Evolutionary conservation across 139 green algal species (phyloP).

Genomic region (Eudorina sp.): DNA sequence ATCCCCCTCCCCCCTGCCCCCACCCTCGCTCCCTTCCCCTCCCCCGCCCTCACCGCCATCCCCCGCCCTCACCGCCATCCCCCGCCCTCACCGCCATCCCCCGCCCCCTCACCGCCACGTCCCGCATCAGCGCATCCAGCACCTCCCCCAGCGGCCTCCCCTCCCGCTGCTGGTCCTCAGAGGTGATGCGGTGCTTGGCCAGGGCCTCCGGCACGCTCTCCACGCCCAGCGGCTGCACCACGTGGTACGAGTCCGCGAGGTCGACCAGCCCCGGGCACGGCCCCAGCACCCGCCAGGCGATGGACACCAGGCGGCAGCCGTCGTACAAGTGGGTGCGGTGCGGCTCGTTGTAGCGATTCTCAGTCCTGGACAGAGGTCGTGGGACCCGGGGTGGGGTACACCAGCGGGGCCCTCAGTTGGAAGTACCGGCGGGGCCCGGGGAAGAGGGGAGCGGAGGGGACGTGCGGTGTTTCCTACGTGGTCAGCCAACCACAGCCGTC

Average conservation of each 20-base stretch:
- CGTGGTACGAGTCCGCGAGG: not conserved
- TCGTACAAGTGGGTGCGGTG: not conserved
- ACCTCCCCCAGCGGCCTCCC: not conserved
- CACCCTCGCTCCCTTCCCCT: not conserved
- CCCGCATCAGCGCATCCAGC: not conserved
- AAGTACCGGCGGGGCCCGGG: not conserved
- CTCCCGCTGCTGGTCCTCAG: not conserved
- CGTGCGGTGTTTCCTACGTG: not conserved
- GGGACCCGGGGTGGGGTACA: not conserved
- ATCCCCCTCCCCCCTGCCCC: too few relatives aligned
- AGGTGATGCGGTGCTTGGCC: not conserved
- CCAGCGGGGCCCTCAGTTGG: not conserved
- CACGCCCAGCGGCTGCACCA: not conserved
- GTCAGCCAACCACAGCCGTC: not conserved
- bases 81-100: not conserved
- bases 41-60: not conserved
- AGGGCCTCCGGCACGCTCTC: not conserved
- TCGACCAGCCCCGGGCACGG: not conserved
- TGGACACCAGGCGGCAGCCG: not conserved
- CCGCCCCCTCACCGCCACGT: not conserved
- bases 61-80: not conserved
- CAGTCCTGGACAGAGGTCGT: not conserved
- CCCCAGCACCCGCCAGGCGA: slow-evolving; percentile 2
- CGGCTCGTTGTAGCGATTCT: not conserved
- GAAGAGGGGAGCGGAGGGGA: not conserved